Conservation (phyloP, 1,284 basidiomycete species). For the Phlebopus sp. region DNA sequence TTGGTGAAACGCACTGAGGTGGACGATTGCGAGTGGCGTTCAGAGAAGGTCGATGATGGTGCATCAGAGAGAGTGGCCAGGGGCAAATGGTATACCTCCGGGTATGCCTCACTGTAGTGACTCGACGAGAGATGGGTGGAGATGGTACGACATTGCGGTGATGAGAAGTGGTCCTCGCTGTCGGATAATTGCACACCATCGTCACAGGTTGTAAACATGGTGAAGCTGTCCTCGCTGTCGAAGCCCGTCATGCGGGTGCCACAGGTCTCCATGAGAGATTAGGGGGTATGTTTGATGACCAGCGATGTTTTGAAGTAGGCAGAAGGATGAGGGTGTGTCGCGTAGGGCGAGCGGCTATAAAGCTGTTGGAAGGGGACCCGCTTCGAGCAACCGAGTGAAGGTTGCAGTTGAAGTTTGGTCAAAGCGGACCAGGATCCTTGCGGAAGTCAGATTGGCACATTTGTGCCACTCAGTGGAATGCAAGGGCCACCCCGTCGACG, state of each 20-base stretch:
- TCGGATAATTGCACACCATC: not conserved
- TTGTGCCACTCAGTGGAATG: conserved; percentile 25
- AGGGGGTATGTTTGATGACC: not conserved
- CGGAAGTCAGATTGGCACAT: conserved; percentile 6
- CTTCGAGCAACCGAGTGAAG: conserved; percentile 4
- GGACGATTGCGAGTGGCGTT: not conserved
- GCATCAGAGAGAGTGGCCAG: conserved; percentile 4
- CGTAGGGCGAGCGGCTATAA: not conserved
- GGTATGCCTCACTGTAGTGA: conserved; percentile 2
- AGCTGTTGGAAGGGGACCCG: not conserved
- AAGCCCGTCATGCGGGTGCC: conserved; percentile 4
- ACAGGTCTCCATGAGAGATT: not conserved
- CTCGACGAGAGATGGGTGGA: not conserved
- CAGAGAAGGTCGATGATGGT: not conserved
- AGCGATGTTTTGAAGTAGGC: too few relatives aligned
- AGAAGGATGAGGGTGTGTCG: not conserved
- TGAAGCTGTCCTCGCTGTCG: not conserved
- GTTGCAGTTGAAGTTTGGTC: not conserved
- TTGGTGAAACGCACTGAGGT: not conserved
- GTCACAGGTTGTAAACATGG: too few relatives aligned
- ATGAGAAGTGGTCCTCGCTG: not conserved
- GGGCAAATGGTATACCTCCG: not conserved
- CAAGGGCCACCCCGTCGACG: conserved; percentile 5
- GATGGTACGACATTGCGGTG: not conserved
- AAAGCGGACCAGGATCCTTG: not conserved